A percentile compares a stretch with the other conserved stretches of the same genome.
Evolutionary conservation across 208 protist species (phyloP).

Genomic region (Acanthamoeba castellanii): DNA sequence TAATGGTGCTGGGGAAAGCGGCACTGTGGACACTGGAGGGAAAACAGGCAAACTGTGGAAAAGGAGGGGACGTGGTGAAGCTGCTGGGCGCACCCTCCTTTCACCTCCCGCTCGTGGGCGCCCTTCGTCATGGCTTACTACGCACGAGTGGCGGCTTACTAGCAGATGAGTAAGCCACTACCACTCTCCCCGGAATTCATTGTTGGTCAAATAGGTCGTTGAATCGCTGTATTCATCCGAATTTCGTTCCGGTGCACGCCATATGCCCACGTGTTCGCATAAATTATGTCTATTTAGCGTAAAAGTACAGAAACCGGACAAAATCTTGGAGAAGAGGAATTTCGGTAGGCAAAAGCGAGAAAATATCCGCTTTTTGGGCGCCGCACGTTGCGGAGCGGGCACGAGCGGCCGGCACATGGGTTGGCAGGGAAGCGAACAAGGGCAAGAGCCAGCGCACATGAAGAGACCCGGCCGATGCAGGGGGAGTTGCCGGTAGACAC

Average conservation of each 20-base stretch:
- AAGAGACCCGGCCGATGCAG: no score
- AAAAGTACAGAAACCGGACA: no score
- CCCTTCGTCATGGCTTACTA: not conserved
- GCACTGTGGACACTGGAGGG: not conserved
- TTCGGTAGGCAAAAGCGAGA: no score
- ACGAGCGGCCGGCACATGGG: no score
- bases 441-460: no score
- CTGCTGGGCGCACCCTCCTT: not conserved
- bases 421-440: no score
- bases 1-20: not conserved
- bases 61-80: not conserved
- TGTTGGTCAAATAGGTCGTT: not conserved
- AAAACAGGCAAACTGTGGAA: not conserved
- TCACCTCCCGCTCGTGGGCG: not conserved
- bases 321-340: no score
- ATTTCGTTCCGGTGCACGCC: not conserved
- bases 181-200: not conserved
- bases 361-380: no score
- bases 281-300: no score
- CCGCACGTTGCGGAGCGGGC: no score
- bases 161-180: not conserved
- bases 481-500: no score
- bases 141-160: not conserved
- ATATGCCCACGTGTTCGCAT: not conserved
- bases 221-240: not conserved